These are phyloP conservation scores for Sanchytrium tribonematis DNA, from an alignment of 371 early-diverging fungal species.

Conservation along the genomic window DNA sequence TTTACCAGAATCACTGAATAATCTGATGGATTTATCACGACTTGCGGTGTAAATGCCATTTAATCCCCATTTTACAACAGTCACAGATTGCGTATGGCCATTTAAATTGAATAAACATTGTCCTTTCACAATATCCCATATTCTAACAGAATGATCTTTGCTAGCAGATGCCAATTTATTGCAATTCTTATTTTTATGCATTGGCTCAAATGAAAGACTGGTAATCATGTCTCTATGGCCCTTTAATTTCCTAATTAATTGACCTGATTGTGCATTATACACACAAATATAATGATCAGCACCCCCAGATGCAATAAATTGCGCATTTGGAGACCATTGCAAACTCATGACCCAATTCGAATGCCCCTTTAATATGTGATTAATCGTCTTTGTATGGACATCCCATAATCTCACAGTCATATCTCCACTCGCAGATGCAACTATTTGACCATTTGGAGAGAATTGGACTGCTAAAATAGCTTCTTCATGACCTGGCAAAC, in stretches of 20 bases:
- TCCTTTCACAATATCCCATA: conserved; percentile 68
- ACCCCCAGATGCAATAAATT: conserved; percentile 55
- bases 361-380: conserved; percentile 43
- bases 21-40: conserved; percentile 69
- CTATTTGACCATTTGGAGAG: conserved; percentile 47
- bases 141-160: conserved; percentile 75
- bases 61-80: conserved; percentile 80
- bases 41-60: conserved; percentile 75
- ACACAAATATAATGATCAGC: conserved; percentile 62
- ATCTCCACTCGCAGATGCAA: conserved; percentile 53
- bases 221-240: conserved; percentile 75
- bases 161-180: conserved; percentile 66
- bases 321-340: conserved; percentile 56
- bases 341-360: conserved; percentile 74
- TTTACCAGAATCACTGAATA: conserved; percentile 61
- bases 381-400: conserved; percentile 68
- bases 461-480: conserved; percentile 69
- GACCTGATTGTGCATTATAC: conserved; percentile 7
- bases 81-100: conserved; percentile 66
- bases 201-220: conserved; percentile 66
- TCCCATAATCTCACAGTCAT: conserved; percentile 90
- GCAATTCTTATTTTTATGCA: conserved; percentile 40
- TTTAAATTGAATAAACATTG: conserved; percentile 44
- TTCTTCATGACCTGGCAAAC: conserved; percentile 60
- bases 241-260: conserved; percentile 39